Evolutionary conservation across 2,329 filamentous ascomycete genomes (phyloP).

Genomic region (Westerdykella sp.): DNA sequence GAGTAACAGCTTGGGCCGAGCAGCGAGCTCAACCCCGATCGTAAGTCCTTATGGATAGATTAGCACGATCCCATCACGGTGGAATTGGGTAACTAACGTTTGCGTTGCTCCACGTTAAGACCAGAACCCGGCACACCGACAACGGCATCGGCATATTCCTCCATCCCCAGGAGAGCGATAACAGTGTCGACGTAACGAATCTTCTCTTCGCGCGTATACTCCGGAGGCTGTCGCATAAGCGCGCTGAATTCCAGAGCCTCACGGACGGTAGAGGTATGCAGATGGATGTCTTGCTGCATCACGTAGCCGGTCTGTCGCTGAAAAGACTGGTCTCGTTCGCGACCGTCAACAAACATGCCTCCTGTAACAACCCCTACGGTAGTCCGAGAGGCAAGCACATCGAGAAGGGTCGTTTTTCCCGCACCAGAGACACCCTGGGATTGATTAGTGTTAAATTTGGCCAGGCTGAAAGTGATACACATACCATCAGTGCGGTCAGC

Average conservation of each 20-base stretch:
- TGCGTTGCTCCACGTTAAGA: constrained; percentile 51
- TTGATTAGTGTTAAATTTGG: not conserved
- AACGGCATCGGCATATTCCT: constrained; percentile 54
- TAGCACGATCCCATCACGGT: constrained; percentile 59
- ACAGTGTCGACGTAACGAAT: constrained; percentile 55
- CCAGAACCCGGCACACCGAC: constrained; percentile 51
- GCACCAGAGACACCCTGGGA: constrained; percentile 71
- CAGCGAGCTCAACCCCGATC: constrained; percentile 55
- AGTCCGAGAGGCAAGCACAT: constrained; percentile 52
- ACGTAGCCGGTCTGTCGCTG: constrained; percentile 85
- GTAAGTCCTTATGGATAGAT: constrained; percentile 62
- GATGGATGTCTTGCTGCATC: constrained; percentile 81
- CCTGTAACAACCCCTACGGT: constrained; percentile 25
- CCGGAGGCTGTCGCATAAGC: constrained; percentile 50
- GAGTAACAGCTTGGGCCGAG: constrained; percentile 77
- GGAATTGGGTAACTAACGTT: constrained; percentile 51
- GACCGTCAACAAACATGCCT: constrained; percentile 22
- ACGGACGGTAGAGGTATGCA: constrained; percentile 71
- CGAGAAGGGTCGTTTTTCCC: constrained; percentile 84
- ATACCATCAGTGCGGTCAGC: constrained; percentile 40
- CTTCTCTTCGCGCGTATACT: constrained; percentile 50
- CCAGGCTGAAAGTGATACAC: not conserved
- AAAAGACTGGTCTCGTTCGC: constrained; percentile 62
- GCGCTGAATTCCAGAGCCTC: constrained; percentile 59
- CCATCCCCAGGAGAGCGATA: constrained; percentile 52